Conservation (phyloP, 768 basidiomycete species). For the Russula virescens region DNA sequence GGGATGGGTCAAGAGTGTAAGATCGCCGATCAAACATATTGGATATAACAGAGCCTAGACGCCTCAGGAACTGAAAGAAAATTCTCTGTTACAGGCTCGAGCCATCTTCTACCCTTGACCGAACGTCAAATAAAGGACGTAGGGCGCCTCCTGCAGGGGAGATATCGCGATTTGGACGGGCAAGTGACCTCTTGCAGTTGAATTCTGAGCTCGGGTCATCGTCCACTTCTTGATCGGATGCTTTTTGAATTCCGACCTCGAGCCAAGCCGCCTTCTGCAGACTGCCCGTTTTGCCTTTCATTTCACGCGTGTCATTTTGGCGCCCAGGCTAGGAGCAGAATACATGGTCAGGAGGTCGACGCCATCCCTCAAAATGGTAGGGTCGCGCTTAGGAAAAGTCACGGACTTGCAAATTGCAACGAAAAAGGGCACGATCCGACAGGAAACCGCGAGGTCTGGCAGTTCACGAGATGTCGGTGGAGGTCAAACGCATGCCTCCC, state of each 20-base stretch:
- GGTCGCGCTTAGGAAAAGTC: slow-evolving; percentile 4
- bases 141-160: slow-evolving; percentile 35
- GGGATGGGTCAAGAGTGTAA: slow-evolving; percentile 36
- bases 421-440: slow-evolving; percentile 6
- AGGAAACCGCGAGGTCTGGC: slow-evolving; percentile 21
- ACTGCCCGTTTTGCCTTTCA: slow-evolving; percentile 23
- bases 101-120: too few species aligned
- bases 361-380: slow-evolving; percentile 2
- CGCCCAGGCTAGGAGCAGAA: slow-evolving; percentile 8
- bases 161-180: slow-evolving; percentile 39
- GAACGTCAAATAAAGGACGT: slow-evolving; percentile 32
- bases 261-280: slow-evolving; percentile 24
- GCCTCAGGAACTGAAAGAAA: too few species aligned
- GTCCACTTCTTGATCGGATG: slow-evolving; percentile 9
- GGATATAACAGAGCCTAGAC: too few species aligned
- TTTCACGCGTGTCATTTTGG: slow-evolving; percentile 14
- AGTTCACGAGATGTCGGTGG: slow-evolving; percentile 13
- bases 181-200: slow-evolving; percentile 34
- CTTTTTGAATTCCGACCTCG: slow-evolving; percentile 13
- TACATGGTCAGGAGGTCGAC: slow-evolving; percentile 3
- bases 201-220: slow-evolving; percentile 12
- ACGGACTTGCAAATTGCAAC: slow-evolving; percentile 15
- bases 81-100: too few species aligned
- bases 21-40: slow-evolving; percentile 42
- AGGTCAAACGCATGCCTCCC: slow-evolving; percentile 18